Percentiles rank a stretch among this genome's conserved stretches.
Conservation (phyloP, 495 filamentous ascomycete genomes). For the Letharia lupina region DNA sequence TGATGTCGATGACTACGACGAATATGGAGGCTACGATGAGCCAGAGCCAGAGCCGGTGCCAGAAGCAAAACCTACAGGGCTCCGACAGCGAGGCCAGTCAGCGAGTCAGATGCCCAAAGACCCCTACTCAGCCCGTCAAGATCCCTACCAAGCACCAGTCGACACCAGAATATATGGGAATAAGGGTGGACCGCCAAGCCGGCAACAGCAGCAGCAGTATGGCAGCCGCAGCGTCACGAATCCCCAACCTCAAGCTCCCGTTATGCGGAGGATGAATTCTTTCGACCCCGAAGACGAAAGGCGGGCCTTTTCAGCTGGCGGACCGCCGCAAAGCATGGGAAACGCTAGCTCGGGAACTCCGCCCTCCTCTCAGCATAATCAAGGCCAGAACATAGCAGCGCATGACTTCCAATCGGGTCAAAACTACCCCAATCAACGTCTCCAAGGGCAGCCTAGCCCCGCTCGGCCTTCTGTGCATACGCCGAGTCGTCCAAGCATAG, state of each 20-base stretch:
- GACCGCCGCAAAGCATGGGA: constrained; percentile 18
- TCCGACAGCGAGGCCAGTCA: constrained; percentile 34
- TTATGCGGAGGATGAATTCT: constrained; percentile 29
- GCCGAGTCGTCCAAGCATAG: constrained; percentile 11
- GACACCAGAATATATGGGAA: constrained; percentile 12
- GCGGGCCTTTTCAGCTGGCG: constrained; percentile 32
- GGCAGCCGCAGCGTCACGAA: constrained; percentile 20
- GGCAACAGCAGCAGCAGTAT: constrained; percentile 16
- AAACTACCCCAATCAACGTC: constrained; percentile 6
- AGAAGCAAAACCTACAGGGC: constrained; percentile 37
- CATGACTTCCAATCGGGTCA: constrained; percentile 17
- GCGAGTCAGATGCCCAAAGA: constrained; percentile 14
- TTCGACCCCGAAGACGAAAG: constrained; percentile 45
- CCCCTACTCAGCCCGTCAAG: constrained; percentile 9
- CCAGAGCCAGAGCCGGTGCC: constrained; percentile 41
- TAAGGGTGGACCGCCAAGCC: background rate
- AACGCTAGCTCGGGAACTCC: constrained; percentile 1
- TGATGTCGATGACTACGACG: constrained; percentile 69
- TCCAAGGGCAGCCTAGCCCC: constrained; percentile 6
- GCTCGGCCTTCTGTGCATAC: constrained; percentile 2
- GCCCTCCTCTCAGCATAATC: constrained; percentile 14
- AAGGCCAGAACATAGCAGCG: constrained; percentile 5
- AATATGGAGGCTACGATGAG: constrained; percentile 51
- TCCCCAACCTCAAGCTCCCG: constrained; percentile 13
- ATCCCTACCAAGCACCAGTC: constrained; percentile 16